Percentiles rank a stretch among this genome's conserved stretches.
Conservation (phyloP, 371 early-diverging fungal genomes). For the Circinella minor region DNA sequence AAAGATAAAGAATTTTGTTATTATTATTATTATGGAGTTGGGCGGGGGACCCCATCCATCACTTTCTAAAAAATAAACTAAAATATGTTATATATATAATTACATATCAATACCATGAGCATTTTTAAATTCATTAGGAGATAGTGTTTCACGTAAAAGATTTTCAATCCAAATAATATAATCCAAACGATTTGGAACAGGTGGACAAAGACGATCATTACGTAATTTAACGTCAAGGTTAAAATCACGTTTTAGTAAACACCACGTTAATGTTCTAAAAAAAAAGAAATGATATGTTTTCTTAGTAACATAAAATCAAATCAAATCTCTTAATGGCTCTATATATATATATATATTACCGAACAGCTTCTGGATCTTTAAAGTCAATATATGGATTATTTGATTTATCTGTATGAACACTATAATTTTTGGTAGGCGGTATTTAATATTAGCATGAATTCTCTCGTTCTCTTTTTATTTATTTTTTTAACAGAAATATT, state of each 20-base stretch:
- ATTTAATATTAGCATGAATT: neutral
- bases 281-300: neutral
- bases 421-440: conserved; percentile 10
- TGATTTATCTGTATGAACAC: conserved; percentile 21
- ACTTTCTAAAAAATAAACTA: too few relatives aligned
- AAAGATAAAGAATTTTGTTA: too few relatives aligned
- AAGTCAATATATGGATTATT: conserved; percentile 40
- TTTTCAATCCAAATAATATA: conserved; percentile 72
- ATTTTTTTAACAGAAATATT: too few relatives aligned
- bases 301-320: too few relatives aligned
- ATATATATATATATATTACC: conserved; percentile 22
- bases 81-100: neutral
- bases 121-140: neutral
- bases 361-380: conserved; percentile 41
- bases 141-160: conserved; percentile 44
- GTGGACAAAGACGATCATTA: conserved; percentile 66
- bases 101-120: conserved; percentile 69
- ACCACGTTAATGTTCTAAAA: conserved; percentile 53
- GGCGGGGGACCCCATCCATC: too few relatives aligned
- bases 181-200: conserved; percentile 67
- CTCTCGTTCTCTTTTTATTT: neutral
- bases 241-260: conserved; percentile 64
- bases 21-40: too few relatives aligned
- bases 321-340: neutral
- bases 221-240: conserved; percentile 64